A percentile compares a stretch with the other conserved stretches of the same genome.
phyloP scores from a whole-genome alignment of 2,329 filamentous ascomycete species.

The Zalaria obscura region DNA sequence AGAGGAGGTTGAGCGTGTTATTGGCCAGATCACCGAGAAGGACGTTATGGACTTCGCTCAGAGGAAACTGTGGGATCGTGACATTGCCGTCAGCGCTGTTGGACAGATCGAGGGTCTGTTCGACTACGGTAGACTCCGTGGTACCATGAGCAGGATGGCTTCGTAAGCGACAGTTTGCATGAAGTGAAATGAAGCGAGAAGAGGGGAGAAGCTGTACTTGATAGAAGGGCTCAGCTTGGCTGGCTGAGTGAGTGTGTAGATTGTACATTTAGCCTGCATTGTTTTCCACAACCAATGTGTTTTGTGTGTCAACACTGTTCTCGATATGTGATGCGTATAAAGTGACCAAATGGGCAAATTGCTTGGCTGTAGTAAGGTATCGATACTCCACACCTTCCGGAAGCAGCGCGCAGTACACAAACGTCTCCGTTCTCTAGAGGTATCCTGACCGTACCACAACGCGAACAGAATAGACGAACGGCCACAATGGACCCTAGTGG shows the following conservation, averaged over 20 bases:
- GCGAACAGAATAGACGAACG: too few relatives aligned
- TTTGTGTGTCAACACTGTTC: too few relatives aligned
- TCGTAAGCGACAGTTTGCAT: constrained; percentile 15
- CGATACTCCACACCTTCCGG: too few relatives aligned
- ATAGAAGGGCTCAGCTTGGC: neutral
- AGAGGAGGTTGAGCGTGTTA: constrained; percentile 85
- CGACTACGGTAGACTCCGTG: constrained; percentile 65
- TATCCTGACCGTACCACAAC: too few relatives aligned
- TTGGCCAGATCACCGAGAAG: constrained; percentile 82
- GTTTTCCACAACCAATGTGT: too few relatives aligned
- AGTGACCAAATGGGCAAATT: too few relatives aligned
- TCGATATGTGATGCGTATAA: too few relatives aligned
- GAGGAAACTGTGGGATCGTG: constrained; percentile 93
- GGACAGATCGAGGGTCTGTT: constrained; percentile 77
- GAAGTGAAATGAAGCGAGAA: neutral
- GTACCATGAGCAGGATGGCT: constrained; percentile 73
- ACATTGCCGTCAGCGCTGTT: constrained; percentile 85
- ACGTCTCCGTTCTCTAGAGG: too few relatives aligned
- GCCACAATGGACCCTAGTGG: too few relatives aligned
- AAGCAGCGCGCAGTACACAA: too few relatives aligned
- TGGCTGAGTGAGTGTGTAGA: neutral
- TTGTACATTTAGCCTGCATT: neutral
- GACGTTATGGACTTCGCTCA: constrained; percentile 95
- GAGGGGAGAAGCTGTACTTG: neutral
- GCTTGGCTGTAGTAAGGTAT: too few relatives aligned